Conservation (phyloP, 768 basidiomycete species). For the Termitomyces bulborhizus region DNA sequence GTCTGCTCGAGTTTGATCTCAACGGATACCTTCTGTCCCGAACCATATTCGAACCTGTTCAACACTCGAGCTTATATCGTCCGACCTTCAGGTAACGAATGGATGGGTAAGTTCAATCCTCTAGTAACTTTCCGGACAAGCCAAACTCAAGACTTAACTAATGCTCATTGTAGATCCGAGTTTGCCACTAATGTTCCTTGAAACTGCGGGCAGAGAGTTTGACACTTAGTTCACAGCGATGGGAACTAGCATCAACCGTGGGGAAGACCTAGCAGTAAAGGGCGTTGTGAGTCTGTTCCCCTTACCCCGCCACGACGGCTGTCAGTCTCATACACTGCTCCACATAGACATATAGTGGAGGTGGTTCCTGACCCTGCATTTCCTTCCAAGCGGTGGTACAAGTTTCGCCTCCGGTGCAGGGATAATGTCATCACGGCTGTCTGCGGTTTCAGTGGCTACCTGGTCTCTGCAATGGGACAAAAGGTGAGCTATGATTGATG, state of each 20-base stretch:
- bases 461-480: conserved; percentile 40
- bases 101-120: conserved; percentile 65
- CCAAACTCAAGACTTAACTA: neutral
- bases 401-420: conserved; percentile 72
- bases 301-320: neutral
- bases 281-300: conserved; percentile 67
- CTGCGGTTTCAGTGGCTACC: conserved; percentile 86
- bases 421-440: conserved; percentile 91
- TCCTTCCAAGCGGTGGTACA: conserved; percentile 62
- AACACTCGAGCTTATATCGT: conserved; percentile 83
- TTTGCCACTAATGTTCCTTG: conserved; percentile 87
- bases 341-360: conserved; percentile 83
- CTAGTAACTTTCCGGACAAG: neutral
- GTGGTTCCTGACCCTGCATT: conserved; percentile 69
- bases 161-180: conserved; percentile 62
- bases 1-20: conserved; percentile 64
- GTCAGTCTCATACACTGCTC: conserved; percentile 2
- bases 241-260: conserved; percentile 89
- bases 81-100: conserved; percentile 83
- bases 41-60: conserved; percentile 80
- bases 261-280: conserved; percentile 89
- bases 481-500: conserved; percentile 5
- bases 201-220: conserved; percentile 77
- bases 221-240: conserved; percentile 90
- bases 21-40: conserved; percentile 68